Base-by-base conservation (phyloP, 768 basidiomycete species). In the Podaxis sp. region DNA sequence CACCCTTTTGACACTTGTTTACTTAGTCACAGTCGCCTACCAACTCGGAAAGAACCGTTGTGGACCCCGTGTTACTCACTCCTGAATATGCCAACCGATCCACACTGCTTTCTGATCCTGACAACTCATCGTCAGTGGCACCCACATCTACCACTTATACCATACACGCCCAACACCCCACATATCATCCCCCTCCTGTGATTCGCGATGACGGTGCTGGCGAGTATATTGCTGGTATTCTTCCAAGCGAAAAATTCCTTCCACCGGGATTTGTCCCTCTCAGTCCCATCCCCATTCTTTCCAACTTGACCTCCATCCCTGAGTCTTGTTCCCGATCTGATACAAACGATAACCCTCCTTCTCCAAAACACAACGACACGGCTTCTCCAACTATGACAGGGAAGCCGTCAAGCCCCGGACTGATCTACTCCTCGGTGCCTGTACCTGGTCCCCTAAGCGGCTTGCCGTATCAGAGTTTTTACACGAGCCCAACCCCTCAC, bases 11-110 rank as follows among this genome's bases (percentile, higher is more conserved):
- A 62, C 52, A n/a, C 44, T 49, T 39, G 12, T 61, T 49, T 1
- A 24, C 17, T 26, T 22, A 84, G 81, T 80, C 80, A 6, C 74
- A 75, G 44, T 75, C 81, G 3, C 75, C 76, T 8, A 76, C 79
- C 2, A 67, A 30, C 0, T 81, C 81, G 1, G 64, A 72, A 57
- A 55, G 64, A 44, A 69, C 75, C 2, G 64, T 70, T 17, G 52
- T 78, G 2, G 75, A 80, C 52, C 76, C 75, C 0, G 74, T 79
- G 1, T 73, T 83, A 3, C 71, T 84, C 28, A 79, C 81, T 7
- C 80, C 84, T 4, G 78, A 82, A 4, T 69, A 75, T 15, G 22
- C 49, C 49, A 51, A 51, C 22, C 49, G 22, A 15, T 48, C 69
- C 6, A 66, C 63, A 36, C 65, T 60, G 33, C 33, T 17, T 15